Base-by-base conservation (phyloP, 306 rosid genomes). In the Lupinus albus region DNA sequence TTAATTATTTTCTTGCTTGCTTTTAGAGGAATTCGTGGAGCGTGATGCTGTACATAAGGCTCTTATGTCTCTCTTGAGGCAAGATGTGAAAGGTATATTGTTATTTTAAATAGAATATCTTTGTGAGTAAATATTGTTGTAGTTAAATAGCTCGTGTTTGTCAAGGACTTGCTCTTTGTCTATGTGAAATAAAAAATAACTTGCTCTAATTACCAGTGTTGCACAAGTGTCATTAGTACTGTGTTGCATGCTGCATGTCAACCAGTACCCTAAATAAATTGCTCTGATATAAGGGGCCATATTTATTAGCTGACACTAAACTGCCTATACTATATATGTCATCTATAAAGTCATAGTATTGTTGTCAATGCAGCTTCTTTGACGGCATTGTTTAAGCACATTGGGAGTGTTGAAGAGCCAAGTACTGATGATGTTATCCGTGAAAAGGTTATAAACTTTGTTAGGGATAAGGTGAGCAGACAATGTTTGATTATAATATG, bases 41-140 rank as follows among this genome's bases (percentile, higher is more conserved):
- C 97, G 99, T 30, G 99, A 93, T 80, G 97, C 97, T 8, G 99
- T 90, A 54, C 95, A 90, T 67, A 93, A 90, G 81, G 96, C 99
- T 77, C 94, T 93, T 11, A 80, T 93, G 99, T 89, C 99, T 14
- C 86, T 93, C 56, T 76, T 93, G 85, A 86, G 94, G 80, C 97
- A 93, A 82, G 96, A 93, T 78, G 96, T 90, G 64, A 93, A 88
- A 88, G 97, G 99, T 93, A 84, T 65, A 33, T 64, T 52, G 5
- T 57, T 66, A 76, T 35, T 1, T 69, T 63, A 21, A 36, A 63
- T 55, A 7, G 5, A 47, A 20, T 28, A 36, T 36, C n/a, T 18
- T 28, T 41, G 53, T 35, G 9, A 52, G 18, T 30, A 30, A 46
- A 53, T 48, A 70, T 36, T 70, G 6, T 42, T 42, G 70, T 50